Conservation (phyloP, 805 yeast genomes). For the Saccharomycopsis sp. region DNA sequence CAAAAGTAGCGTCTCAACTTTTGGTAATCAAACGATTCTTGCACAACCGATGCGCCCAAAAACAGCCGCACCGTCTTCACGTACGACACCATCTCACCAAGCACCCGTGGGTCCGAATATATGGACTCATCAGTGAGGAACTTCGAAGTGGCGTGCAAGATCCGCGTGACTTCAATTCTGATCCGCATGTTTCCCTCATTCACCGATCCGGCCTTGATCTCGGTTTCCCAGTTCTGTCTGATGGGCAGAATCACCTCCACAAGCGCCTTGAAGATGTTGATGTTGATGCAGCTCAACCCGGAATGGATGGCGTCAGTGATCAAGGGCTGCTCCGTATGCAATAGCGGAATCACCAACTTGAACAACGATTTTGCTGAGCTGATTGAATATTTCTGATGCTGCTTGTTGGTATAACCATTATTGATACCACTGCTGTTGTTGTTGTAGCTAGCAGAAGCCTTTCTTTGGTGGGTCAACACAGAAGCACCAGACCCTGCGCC, state of each 20-base stretch:
- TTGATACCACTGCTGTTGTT: not conserved
- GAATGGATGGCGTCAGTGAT: slow-evolving; percentile 81
- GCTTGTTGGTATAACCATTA: too few relatives aligned
- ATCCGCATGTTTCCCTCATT: slow-evolving; percentile 34
- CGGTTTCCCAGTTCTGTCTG: slow-evolving; percentile 42
- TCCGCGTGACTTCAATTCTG: slow-evolving; percentile 70
- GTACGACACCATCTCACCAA: slow-evolving; percentile 52
- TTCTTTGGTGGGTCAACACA: slow-evolving; percentile 1
- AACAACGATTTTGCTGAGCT: slow-evolving; percentile 89
- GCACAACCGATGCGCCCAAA: slow-evolving; percentile 47
- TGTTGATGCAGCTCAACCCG: slow-evolving; percentile 82
- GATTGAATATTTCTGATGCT: slow-evolving; percentile 58
- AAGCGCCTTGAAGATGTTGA: slow-evolving; percentile 77
- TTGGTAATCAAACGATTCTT: slow-evolving; percentile 62
- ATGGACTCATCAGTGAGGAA: slow-evolving; percentile 44
- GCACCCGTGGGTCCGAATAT: slow-evolving; percentile 58
- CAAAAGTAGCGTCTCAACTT: slow-evolving; percentile 75
- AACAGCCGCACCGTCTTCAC: slow-evolving; percentile 55
- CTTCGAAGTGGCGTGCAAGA: slow-evolving; percentile 60
- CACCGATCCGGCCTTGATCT: slow-evolving; percentile 26
- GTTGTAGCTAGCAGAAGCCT: too few relatives aligned
- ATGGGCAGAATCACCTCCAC: slow-evolving; percentile 64
- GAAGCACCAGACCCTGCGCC: not conserved
- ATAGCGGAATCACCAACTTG: slow-evolving; percentile 74
- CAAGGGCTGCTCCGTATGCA: slow-evolving; percentile 58